Percentiles rank a stretch among this genome's conserved stretches.
Conservation (phyloP, 2,329 filamentous ascomycete species). For the Chrysosporium queenslandicum region DNA sequence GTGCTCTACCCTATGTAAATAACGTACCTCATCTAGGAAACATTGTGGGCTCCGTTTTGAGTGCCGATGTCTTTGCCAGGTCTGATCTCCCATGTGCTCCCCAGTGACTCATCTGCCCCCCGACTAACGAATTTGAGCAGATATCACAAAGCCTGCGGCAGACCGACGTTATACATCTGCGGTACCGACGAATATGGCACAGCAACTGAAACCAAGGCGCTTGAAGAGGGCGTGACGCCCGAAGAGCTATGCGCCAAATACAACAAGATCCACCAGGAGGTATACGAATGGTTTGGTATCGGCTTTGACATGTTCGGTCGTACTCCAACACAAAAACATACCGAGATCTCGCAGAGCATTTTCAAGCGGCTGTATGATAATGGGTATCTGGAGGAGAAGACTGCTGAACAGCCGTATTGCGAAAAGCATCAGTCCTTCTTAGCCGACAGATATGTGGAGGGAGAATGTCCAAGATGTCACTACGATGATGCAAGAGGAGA, state of each 20-base stretch:
- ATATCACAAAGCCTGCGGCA: constrained; percentile 20
- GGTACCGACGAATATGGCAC: constrained; percentile 93
- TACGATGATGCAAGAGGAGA: constrained; percentile 63
- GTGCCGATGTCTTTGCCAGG: constrained; percentile 69
- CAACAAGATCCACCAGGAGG: constrained; percentile 75
- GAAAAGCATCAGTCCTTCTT: constrained; percentile 54
- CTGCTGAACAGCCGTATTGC: constrained; percentile 83
- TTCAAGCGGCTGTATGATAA: constrained; percentile 82
- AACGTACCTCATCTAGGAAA: constrained; percentile 79
- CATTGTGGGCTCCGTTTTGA: constrained; percentile 76
- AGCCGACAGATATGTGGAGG: constrained; percentile 39
- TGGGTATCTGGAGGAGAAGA: constrained; percentile 75
- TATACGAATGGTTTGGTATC: constrained; percentile 96
- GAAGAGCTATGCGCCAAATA: constrained; percentile 85
- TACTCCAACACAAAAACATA: constrained; percentile 81
- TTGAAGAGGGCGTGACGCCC: constrained; percentile 75
- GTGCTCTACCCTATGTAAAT: constrained; percentile 78
- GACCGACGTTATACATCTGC: constrained; percentile 31
- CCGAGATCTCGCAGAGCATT: constrained; percentile 83
- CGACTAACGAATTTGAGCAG: constrained; percentile 9
- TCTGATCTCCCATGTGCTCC: constrained; percentile 16
- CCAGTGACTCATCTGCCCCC: constrained; percentile 12
- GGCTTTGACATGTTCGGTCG: constrained; percentile 91
- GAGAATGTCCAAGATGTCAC: constrained; percentile 42
- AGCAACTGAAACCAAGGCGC: constrained; percentile 87